Evolutionary conservation across 177 flowering plant species (phyloP), one percentile per base, ranked within the genome.

Genomic region (Telopea speciosissima): DNA sequence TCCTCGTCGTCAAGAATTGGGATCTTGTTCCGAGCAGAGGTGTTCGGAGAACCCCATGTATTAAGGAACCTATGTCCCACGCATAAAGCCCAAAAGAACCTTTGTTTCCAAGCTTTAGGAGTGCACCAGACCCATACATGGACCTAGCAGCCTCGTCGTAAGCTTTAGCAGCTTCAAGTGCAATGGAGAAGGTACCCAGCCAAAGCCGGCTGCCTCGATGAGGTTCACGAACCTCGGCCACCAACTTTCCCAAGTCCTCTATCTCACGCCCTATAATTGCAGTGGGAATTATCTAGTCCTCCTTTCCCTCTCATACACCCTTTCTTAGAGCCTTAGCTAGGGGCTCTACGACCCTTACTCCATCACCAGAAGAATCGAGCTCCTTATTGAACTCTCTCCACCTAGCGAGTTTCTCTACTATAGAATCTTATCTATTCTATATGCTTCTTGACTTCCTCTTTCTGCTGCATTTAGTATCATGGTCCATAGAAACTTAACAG

Each of bases 281-380:
- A 83, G 1, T 42, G 44, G 0, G 79, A 58, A 25, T 89, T 89
- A 33, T 89, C 87, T 0, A 89, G 93, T 7, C 93, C 90, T 3
- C 93, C 93, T 72, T 87, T 89, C 17, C 93, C 90, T 67, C 76
- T 83, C 90, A 89, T 89, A 71, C 90, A 89, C 16, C 93, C 90
- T 63, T 89, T 89, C 73, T 84, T 89, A 5, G 90, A 89, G 6
- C 90, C 90, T 69, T 87, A 86, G 1, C 87, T 89, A 40, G 89
- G 88, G 3, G 69, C 82, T 70, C 75, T 80, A 1, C 82, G 44
- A 1, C 40, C 10, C 7, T 80, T 60, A 42, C 77, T 9, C 44
- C 75, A 13, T 77, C 76, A 6, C 76, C 68, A 21, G 65, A 1
- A 69, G 56, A 36, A 1, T 75, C 75, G 1, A 78, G 54, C 42